A percentile compares a stretch with the other conserved stretches of the same genome.
These are phyloP conservation scores for Trichoderma cornu-damae DNA, from an alignment of 2,329 filamentous ascomycete genomes.

Conservation along the genomic window DNA sequence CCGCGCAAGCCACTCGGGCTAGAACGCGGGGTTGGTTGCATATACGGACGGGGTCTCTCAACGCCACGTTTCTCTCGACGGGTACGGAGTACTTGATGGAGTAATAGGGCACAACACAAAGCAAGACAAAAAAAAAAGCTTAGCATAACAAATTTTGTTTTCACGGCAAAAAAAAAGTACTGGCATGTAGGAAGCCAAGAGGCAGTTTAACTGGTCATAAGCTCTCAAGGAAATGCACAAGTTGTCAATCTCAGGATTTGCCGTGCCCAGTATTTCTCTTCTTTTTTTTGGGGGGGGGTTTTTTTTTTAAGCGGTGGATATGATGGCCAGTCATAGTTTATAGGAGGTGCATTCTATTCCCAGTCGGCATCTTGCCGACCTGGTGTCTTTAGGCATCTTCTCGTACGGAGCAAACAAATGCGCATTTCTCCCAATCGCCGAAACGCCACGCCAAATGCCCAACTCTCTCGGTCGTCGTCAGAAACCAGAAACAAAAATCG, in stretches of 20 bases:
- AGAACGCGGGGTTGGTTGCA: conserved; percentile 18
- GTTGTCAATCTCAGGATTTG: too few relatives aligned
- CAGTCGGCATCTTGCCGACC: background rate
- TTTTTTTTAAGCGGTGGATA: too few relatives aligned
- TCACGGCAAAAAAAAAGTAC: too few relatives aligned
- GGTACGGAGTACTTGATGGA: too few relatives aligned
- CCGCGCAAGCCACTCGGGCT: conserved; percentile 15
- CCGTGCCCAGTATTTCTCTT: too few relatives aligned
- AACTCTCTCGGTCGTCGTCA: background rate
- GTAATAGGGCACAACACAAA: background rate
- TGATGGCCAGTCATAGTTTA: background rate
- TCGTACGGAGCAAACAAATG: background rate
- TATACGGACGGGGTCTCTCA: conserved; percentile 22
- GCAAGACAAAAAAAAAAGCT: background rate
- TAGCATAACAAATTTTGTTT: background rate
- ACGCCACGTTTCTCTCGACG: conserved; percentile 8
- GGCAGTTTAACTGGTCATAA: too few relatives aligned
- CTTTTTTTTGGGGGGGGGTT: too few relatives aligned
- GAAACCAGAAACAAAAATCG: background rate
- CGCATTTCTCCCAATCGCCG: background rate
- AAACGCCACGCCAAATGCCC: conserved; percentile 15
- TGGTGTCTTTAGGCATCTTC: background rate
- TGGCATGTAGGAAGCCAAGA: too few relatives aligned
- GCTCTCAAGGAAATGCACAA: too few relatives aligned
- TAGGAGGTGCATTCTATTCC: background rate